phyloP scores from a whole-genome alignment of 345 rosid genomes.

The Fremontodendron californicum region DNA sequence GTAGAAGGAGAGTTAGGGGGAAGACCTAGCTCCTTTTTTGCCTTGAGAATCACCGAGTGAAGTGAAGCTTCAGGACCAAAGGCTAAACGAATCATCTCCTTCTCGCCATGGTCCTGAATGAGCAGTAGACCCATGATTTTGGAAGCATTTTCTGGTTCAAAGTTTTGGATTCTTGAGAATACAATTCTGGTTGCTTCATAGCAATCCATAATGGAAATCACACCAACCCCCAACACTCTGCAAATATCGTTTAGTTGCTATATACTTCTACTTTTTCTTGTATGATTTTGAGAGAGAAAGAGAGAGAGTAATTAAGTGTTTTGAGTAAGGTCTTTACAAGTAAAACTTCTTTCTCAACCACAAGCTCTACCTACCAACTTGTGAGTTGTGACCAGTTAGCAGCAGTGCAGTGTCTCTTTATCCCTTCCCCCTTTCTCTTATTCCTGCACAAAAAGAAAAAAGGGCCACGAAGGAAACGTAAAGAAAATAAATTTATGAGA shows the following conservation, averaged over 20 bases:
- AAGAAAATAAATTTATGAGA: conserved; percentile 3
- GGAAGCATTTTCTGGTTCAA: conserved; percentile 88
- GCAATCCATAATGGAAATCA: conserved; percentile 58
- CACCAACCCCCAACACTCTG: conserved; percentile 22
- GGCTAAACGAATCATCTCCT: conserved; percentile 91
- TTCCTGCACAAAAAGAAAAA: conserved; percentile 40
- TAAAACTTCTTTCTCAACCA: conserved; percentile 51
- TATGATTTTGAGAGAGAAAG: conserved; percentile 18
- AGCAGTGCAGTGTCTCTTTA: conserved; percentile 16
- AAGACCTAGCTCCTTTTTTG: conserved; percentile 67
- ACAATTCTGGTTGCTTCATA: conserved; percentile 89
- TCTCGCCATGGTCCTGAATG: conserved; percentile 90
- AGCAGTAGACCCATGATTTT: conserved; percentile 92
- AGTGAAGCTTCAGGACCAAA: conserved; percentile 80
- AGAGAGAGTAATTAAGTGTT: conserved; percentile 9
- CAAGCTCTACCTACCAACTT: conserved; percentile 39
- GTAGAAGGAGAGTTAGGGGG: conserved; percentile 40
- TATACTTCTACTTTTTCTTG: conserved; percentile 21
- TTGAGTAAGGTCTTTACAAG: conserved; percentile 25
- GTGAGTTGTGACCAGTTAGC: conserved; percentile 29
- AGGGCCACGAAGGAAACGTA: conserved; percentile 1
- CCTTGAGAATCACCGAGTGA: conserved; percentile 63
- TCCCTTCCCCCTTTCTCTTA: conserved; percentile 21
- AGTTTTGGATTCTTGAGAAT: conserved; percentile 70
- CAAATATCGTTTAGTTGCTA: conserved; percentile 28